Evolutionary conservation across 495 filamentous ascomycete species (phyloP).

Genomic region (Barbatosphaeria neglecta): DNA sequence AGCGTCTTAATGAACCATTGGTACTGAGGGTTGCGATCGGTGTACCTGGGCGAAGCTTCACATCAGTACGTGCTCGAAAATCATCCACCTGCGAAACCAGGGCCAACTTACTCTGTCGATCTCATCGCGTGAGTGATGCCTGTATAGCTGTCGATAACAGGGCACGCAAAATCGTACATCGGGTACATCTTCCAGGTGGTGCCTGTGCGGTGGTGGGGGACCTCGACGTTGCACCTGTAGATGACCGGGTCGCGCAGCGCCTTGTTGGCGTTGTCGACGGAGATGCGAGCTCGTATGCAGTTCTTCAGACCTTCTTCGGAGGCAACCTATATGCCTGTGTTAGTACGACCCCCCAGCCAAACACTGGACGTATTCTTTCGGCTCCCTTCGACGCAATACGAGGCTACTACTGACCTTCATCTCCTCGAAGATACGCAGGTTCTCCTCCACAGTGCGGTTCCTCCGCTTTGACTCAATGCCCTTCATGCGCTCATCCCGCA

Average conservation of each 20-base stretch:
- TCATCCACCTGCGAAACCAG: background rate
- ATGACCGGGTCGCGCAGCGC: conserved; percentile 87
- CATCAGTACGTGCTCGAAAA: too few species aligned
- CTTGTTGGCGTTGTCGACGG: conserved; percentile 71
- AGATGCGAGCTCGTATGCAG: conserved; percentile 86
- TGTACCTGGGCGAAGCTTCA: conserved; percentile 38
- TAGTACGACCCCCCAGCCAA: too few species aligned
- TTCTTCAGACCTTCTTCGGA: conserved; percentile 63
- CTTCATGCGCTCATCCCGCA: conserved; percentile 66
- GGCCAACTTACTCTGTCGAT: conserved; percentile 55
- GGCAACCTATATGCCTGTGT: too few species aligned
- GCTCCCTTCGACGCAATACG: too few species aligned
- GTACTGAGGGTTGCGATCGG: conserved; percentile 94
- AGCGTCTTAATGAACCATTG: conserved; percentile 88
- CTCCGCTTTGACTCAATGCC: conserved; percentile 66
- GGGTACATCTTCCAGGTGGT: conserved; percentile 89
- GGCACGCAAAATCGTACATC: conserved; percentile 90
- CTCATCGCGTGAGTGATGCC: conserved; percentile 91
- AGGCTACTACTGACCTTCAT: conserved; percentile 44
- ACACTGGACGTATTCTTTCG: too few species aligned
- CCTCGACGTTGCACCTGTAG: conserved; percentile 74
- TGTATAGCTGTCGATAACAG: conserved; percentile 80
- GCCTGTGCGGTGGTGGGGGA: conserved; percentile 79
- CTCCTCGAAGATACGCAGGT: conserved; percentile 66
- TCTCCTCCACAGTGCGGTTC: conserved; percentile 69